Conservation (phyloP, 306 rosid genomes). For the Glycine tomentella region DNA sequence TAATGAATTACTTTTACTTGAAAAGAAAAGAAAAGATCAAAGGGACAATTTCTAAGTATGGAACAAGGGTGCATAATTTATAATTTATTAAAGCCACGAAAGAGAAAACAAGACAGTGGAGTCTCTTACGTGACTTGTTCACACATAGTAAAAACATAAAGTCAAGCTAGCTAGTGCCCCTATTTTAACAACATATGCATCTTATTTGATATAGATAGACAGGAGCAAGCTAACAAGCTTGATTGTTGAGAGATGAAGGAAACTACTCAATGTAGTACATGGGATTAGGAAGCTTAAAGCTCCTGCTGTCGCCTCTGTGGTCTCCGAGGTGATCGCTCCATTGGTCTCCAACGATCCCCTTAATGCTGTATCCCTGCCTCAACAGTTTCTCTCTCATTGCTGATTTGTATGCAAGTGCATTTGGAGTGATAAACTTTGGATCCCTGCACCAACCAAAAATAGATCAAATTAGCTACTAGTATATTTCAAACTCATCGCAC, state of each 20-base stretch:
- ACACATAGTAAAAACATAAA: not conserved
- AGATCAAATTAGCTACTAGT: no score
- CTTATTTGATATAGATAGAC: not conserved
- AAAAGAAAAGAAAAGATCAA: no score
- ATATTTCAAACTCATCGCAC: no score
- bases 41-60: no score
- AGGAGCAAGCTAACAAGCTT: not conserved
- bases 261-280: constrained; percentile 50
- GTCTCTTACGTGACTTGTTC: not conserved
- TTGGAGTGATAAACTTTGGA: not conserved
- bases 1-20: no score
- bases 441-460: constrained; percentile 43
- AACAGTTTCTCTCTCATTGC: constrained; percentile 51
- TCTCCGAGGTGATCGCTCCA: constrained; percentile 69
- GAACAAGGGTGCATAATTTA: not conserved
- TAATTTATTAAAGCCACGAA: not conserved
- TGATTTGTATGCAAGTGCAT: constrained; percentile 59
- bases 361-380: constrained; percentile 54
- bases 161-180: no score
- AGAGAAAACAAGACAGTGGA: not conserved
- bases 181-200: no score
- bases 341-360: constrained; percentile 72
- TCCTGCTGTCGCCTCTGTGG: constrained; percentile 46
- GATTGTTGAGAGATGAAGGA: not conserved
- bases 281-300: constrained; percentile 76